Evolutionary conservation across 495 filamentous ascomycete genomes (phyloP).

Genomic region (Sporormia fimetaria): DNA sequence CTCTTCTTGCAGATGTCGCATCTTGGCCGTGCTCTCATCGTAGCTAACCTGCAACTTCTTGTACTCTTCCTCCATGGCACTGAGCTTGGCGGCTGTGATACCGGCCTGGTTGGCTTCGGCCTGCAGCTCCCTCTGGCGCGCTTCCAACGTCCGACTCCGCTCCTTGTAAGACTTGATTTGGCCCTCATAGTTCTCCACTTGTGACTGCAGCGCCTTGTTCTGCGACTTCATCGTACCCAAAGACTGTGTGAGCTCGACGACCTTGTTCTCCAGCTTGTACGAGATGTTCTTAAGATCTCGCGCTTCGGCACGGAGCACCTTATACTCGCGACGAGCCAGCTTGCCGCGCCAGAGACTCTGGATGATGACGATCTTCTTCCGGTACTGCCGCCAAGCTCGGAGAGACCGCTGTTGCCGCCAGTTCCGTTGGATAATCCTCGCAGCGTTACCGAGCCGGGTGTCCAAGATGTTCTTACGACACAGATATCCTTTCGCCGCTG

Average conservation of each 20-base stretch:
- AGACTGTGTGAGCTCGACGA: conserved; percentile 92
- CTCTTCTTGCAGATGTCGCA: conserved; percentile 90
- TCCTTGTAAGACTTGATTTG: conserved; percentile 92
- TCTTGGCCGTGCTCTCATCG: conserved; percentile 72
- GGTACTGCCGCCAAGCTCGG: conserved; percentile 74
- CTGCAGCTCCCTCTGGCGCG: conserved; percentile 83
- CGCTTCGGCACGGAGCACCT: conserved; percentile 82
- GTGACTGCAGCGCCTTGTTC: conserved; percentile 76
- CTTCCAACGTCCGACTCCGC: conserved; percentile 83
- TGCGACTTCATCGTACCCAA: conserved; percentile 82
- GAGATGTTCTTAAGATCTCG: conserved; percentile 98
- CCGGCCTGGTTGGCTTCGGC: conserved; percentile 94
- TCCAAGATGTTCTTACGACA: conserved; percentile 82
- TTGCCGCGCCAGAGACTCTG: conserved; percentile 92
- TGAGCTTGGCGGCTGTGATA: conserved; percentile 78
- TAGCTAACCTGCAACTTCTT: conserved; percentile 74
- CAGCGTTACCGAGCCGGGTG: conserved; percentile 86
- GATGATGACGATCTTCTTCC: conserved; percentile 75
- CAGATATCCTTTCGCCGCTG: conserved; percentile 80
- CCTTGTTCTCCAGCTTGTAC: conserved; percentile 98
- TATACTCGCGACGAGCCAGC: conserved; percentile 70
- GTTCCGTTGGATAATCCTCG: conserved; percentile 74
- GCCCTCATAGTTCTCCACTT: conserved; percentile 91
- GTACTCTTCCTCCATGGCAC: conserved; percentile 89
- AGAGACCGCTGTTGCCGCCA: conserved; percentile 76